Conservation (phyloP, 2,329 filamentous ascomycete species). For the Davidsoniella virescens region DNA sequence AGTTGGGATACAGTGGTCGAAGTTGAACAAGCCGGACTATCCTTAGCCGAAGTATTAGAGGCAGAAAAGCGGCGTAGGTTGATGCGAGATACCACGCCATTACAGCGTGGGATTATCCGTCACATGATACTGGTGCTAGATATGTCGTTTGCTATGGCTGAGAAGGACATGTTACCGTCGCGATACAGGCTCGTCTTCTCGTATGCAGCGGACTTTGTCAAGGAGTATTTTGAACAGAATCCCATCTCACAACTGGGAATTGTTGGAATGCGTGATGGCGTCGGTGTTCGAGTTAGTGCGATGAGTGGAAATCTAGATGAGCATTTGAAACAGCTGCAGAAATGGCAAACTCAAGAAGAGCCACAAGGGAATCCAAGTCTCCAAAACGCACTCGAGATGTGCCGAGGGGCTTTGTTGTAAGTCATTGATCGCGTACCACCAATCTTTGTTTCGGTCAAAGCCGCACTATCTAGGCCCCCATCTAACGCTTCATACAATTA, state of each 20-base stretch:
- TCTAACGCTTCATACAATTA: constrained; percentile 19
- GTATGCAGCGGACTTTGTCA: constrained; percentile 74
- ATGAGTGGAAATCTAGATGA: constrained; percentile 83
- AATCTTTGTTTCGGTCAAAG: not conserved
- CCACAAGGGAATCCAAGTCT: constrained; percentile 63
- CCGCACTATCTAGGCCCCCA: not conserved
- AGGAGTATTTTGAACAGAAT: constrained; percentile 96
- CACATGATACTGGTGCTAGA: constrained; percentile 84
- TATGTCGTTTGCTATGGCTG: constrained; percentile 81
- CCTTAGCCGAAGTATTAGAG: constrained; percentile 59
- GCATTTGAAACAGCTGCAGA: constrained; percentile 62
- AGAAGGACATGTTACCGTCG: constrained; percentile 86
- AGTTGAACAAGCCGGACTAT: constrained; percentile 62
- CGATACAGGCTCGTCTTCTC: constrained; percentile 68
- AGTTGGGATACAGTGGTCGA: constrained; percentile 63
- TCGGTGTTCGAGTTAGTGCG: constrained; percentile 73
- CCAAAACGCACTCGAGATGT: constrained; percentile 94
- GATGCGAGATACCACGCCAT: constrained; percentile 70
- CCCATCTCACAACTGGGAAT: constrained; percentile 92
- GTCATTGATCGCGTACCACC: constrained; percentile 16
- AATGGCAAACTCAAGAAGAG: constrained; percentile 43
- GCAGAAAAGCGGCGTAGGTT: constrained; percentile 68
- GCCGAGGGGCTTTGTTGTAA: constrained; percentile 73
- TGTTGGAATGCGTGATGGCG: constrained; percentile 81
- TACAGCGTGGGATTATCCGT: constrained; percentile 95